Conservation (phyloP, 1,284 basidiomycete genomes). For the Porogramme epimiltina region DNA sequence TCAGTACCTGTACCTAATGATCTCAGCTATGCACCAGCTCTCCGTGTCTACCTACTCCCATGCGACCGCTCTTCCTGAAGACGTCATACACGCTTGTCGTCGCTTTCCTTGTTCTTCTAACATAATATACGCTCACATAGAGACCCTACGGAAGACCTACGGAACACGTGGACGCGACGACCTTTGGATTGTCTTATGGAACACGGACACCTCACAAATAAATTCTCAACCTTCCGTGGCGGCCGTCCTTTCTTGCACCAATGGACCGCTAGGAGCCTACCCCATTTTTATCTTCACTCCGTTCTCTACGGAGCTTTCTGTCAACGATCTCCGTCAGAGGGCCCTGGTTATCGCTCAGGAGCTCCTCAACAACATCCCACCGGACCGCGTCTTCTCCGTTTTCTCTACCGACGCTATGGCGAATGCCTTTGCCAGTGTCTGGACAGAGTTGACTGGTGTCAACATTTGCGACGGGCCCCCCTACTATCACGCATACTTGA, state of each 20-base stretch:
- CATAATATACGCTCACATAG: constrained; percentile 52
- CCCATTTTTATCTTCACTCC: constrained; percentile 43
- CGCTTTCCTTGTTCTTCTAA: constrained; percentile 50
- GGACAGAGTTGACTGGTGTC: constrained; percentile 47
- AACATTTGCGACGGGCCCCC: constrained; percentile 35
- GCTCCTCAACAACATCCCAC: constrained; percentile 24
- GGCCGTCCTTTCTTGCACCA: constrained; percentile 60
- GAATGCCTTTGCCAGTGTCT: constrained; percentile 46
- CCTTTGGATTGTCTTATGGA: constrained; percentile 54
- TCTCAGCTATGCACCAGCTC: no score
- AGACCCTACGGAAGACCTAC: constrained; percentile 28
- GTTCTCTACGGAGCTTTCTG: constrained; percentile 19
- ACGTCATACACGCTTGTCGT: constrained; percentile 42
- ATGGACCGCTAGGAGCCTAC: constrained; percentile 53
- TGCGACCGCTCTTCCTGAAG: constrained; percentile 32
- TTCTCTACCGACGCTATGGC: constrained; percentile 59
- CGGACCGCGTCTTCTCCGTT: constrained; percentile 58
- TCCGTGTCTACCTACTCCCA: constrained; percentile 32
- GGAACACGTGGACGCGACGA: constrained; percentile 26
- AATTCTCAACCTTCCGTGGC: constrained; percentile 35
- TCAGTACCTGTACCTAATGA: no score
- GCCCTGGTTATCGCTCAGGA: constrained; percentile 27
- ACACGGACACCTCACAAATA: constrained; percentile 10
- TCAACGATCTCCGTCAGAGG: constrained; percentile 31
- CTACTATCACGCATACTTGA: constrained; percentile 66